These are phyloP conservation scores for Penicillium paradoxum DNA, from an alignment of 495 filamentous ascomycete genomes.

Conservation along the genomic window DNA sequence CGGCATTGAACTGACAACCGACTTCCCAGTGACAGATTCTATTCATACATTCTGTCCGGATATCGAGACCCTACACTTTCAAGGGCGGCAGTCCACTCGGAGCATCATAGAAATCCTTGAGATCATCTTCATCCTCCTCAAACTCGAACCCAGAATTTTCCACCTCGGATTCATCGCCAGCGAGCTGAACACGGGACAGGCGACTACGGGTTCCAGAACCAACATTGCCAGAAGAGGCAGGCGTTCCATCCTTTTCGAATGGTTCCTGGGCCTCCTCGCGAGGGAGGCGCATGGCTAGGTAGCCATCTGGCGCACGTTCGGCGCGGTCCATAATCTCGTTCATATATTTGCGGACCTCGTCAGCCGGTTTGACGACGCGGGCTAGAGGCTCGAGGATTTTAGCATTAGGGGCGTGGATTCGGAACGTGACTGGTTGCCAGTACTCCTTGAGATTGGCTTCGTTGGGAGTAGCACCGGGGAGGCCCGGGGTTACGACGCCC, in stretches of 20 bases:
- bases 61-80: slow-evolving; percentile 12
- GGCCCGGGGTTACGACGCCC: slow-evolving; percentile 6
- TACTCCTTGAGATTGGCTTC: slow-evolving; percentile 57
- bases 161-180: slow-evolving; percentile 35
- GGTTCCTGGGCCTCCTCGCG: slow-evolving; percentile 33
- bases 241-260: slow-evolving; percentile 27
- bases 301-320: slow-evolving; percentile 63
- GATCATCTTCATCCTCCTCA: slow-evolving; percentile 39
- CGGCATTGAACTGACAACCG: too few relatives aligned
- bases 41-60: too few relatives aligned
- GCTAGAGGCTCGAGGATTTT: slow-evolving; percentile 67
- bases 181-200: slow-evolving; percentile 21
- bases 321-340: slow-evolving; percentile 73
- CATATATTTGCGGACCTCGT: slow-evolving; percentile 79
- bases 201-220: slow-evolving; percentile 23
- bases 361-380: slow-evolving; percentile 69
- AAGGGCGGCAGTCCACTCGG: slow-evolving; percentile 34
- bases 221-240: slow-evolving; percentile 11
- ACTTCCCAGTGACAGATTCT: too few relatives aligned
- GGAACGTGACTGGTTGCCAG: slow-evolving; percentile 86
- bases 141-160: slow-evolving; percentile 25
- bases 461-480: slow-evolving; percentile 4
- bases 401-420: slow-evolving; percentile 58
- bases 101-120: slow-evolving; percentile 41
- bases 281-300: slow-evolving; percentile 62